Evolutionary conservation across 352 stramenopile genomes (phyloP).

Genomic region (Phytophthora sansomeana): DNA sequence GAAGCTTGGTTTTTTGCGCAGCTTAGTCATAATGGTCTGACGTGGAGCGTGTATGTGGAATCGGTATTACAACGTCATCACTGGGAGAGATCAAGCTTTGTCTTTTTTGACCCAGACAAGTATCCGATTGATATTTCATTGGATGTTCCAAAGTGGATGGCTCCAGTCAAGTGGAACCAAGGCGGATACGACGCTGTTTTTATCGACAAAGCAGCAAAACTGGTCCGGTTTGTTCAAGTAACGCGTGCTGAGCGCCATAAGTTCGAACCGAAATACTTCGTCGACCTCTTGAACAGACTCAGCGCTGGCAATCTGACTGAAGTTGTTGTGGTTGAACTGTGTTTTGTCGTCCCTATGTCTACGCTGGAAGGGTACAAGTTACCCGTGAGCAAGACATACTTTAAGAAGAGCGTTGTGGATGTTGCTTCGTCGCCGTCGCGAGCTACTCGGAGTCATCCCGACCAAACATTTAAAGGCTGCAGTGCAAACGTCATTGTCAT

Average conservation of each 20-base stretch:
- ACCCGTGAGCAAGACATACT: too few relatives aligned
- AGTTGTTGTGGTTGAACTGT: conserved; percentile 13
- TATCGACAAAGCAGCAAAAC: conserved; percentile 9
- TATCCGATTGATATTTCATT: not conserved
- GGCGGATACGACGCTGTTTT: conserved; percentile 12
- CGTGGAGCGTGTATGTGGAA: too few relatives aligned
- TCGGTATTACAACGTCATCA: too few relatives aligned
- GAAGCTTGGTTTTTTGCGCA: conserved; percentile 10
- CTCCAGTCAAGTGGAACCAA: conserved; percentile 2
- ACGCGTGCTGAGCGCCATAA: not conserved
- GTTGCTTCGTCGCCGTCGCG: too few relatives aligned
- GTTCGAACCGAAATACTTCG: not conserved
- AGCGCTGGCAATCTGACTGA: not conserved
- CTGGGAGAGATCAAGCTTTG: conserved; percentile 2
- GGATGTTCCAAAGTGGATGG: conserved; percentile 8
- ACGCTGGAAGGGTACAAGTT: too few relatives aligned
- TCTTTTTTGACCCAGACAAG: conserved; percentile 1
- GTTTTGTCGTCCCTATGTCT: conserved; percentile 16
- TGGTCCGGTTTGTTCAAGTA: conserved; percentile 13
- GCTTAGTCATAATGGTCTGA: not conserved
- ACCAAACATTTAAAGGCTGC: too few relatives aligned
- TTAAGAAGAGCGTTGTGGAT: too few relatives aligned
- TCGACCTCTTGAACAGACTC: conserved; percentile 6
- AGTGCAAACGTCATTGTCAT: too few relatives aligned
- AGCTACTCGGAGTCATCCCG: too few relatives aligned